Evolutionary conservation across 768 basidiomycete genomes (phyloP).

Genomic region (Phallus indusiatus): DNA sequence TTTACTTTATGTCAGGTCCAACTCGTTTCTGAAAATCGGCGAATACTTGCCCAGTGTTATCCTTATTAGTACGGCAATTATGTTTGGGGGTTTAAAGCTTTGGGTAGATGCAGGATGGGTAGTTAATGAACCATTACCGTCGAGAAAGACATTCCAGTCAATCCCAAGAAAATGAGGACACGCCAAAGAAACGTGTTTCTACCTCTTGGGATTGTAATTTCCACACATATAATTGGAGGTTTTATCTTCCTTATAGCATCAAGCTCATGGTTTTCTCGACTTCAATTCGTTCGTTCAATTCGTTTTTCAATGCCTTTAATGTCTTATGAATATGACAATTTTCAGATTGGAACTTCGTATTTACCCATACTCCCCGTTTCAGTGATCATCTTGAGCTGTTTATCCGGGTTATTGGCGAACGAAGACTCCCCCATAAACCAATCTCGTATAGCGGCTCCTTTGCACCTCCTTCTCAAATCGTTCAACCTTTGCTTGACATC

Average conservation of each 20-base stretch:
- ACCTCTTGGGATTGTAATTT: constrained; percentile 42
- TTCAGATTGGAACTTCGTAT: constrained; percentile 2
- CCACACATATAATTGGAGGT: constrained; percentile 47
- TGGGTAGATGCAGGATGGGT: constrained; percentile 65
- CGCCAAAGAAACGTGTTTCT: constrained; percentile 46
- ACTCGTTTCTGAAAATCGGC: constrained; percentile 80
- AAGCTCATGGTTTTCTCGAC: constrained; percentile 33
- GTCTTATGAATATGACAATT: not conserved
- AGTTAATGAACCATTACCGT: not conserved
- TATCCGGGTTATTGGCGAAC: constrained; percentile 9
- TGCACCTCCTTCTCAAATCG: constrained; percentile 49
- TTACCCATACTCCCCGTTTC: constrained; percentile 3
- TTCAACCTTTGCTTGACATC: constrained; percentile 79
- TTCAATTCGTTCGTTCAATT: constrained; percentile 29
- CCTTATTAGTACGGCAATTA: constrained; percentile 74
- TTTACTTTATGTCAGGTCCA: constrained; percentile 70
- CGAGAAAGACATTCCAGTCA: constrained; percentile 5
- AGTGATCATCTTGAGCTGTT: constrained; percentile 1
- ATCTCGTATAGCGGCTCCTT: constrained; percentile 17
- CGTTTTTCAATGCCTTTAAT: not conserved
- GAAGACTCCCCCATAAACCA: not conserved
- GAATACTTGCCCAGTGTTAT: constrained; percentile 84
- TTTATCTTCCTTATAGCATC: constrained; percentile 41
- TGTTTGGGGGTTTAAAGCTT: constrained; percentile 66
- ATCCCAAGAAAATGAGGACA: constrained; percentile 30